These are phyloP conservation scores for Helicocarpus griseus DNA, from an alignment of 2,329 filamentous ascomycete species.

Conservation along the genomic window DNA sequence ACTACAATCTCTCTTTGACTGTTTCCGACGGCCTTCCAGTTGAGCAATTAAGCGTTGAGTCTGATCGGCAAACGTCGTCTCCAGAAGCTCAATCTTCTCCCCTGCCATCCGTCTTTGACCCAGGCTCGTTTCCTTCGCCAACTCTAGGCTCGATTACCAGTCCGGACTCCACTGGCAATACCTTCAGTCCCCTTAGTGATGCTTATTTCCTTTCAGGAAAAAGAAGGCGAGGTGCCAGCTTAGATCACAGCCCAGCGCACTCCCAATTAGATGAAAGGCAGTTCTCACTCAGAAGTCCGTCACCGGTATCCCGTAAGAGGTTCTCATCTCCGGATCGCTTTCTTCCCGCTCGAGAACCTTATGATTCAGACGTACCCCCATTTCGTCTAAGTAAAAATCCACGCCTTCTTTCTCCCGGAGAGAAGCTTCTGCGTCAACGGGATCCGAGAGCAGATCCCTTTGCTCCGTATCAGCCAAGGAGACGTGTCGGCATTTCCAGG, in stretches of 20 bases:
- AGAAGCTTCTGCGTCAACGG: constrained; percentile 37
- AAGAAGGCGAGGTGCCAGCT: neutral
- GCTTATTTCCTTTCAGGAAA: neutral
- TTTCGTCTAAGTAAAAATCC: constrained; percentile 45
- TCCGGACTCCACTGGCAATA: neutral
- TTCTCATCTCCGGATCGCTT: constrained; percentile 47
- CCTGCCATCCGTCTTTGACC: neutral
- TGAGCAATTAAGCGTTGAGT: constrained; percentile 2
- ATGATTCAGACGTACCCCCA: constrained; percentile 35
- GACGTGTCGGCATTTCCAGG: constrained; percentile 10
- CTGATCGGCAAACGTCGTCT: neutral
- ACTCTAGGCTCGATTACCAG: neutral
- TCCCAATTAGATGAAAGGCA: neutral
- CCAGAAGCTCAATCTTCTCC: neutral
- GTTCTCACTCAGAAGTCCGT: constrained; percentile 7
- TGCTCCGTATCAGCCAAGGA: constrained; percentile 26
- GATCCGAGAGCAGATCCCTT: constrained; percentile 45
- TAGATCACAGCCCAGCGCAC: neutral
- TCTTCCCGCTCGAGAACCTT: constrained; percentile 39
- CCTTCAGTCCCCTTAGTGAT: neutral
- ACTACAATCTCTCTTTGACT: constrained; percentile 10
- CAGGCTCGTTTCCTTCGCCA: neutral
- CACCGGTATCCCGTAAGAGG: constrained; percentile 11
- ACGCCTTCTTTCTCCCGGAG: constrained; percentile 35
- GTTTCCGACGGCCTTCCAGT: constrained; percentile 9